Conservation (phyloP, 2,329 filamentous ascomycete genomes). For the Lachnellula occidentalis region DNA sequence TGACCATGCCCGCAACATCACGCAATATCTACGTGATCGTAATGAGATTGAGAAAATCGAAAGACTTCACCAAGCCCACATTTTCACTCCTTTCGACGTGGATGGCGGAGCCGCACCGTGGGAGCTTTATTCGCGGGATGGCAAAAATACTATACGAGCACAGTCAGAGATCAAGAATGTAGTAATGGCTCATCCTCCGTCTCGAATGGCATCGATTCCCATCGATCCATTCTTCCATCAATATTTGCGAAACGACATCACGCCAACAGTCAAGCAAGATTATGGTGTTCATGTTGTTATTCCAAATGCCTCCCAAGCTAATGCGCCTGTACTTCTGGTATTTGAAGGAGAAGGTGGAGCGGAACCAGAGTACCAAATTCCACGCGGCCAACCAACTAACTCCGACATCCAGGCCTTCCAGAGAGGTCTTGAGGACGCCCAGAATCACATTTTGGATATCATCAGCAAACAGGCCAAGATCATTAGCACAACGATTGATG, state of each 20-base stretch:
- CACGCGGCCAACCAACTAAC: conserved; percentile 46
- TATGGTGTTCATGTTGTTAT: conserved; percentile 70
- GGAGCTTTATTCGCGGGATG: conserved; percentile 83
- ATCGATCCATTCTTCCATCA: conserved; percentile 77
- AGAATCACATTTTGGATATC: conserved; percentile 51
- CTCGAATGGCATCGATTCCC: conserved; percentile 59
- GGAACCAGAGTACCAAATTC: conserved; percentile 46
- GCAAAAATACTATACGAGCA: conserved; percentile 74
- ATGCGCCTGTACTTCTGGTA: conserved; percentile 63
- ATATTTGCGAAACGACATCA: conserved; percentile 61
- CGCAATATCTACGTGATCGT: conserved; percentile 79
- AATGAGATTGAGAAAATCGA: conserved; percentile 80
- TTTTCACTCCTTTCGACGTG: conserved; percentile 68
- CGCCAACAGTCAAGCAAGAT: conserved; percentile 57
- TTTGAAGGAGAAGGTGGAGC: conserved; percentile 59
- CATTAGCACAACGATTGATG: conserved; percentile 46
- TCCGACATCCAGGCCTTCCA: conserved; percentile 49
- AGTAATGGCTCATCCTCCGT: conserved; percentile 67
- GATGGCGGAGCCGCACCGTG: conserved; percentile 70
- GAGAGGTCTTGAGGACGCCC: conserved; percentile 49
- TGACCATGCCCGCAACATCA: conserved; percentile 77
- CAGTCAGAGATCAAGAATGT: conserved; percentile 70
- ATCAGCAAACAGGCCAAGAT: conserved; percentile 55
- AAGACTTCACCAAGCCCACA: conserved; percentile 74
- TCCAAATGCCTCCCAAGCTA: conserved; percentile 56